Base-by-base conservation (phyloP, 345 rosid species). In the Lepidium didymum region DNA sequence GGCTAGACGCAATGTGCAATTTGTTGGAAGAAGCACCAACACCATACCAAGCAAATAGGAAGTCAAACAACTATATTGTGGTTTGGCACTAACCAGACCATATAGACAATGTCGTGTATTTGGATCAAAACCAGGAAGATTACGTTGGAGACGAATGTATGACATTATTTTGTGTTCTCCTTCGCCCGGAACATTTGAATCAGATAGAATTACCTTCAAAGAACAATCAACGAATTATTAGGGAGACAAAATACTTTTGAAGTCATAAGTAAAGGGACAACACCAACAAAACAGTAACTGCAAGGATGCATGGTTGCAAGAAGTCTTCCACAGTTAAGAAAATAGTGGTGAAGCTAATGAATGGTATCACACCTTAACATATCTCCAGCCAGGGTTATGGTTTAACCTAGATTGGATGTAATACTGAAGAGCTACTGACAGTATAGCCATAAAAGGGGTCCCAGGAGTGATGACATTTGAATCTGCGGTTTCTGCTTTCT, bases 141-240 rank as follows among this genome's bases (percentile, higher is more conserved):
- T 84, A 27, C 96, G 90, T 70, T 95, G 98, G 56, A 73, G 85
- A 58, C 98, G 88, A 60, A 95, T 89, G 78, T 86, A 95, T 33
- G 96, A 80, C 99, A 95, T 91, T 73, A 95, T 82, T 81, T 95
- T 91, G 84, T 95, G 98, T 75, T 95, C 99, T 81, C 98, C 99
- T 77, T 95, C 99, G 4, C 99, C 99, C 72, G 91, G 87, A 61
- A 85, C 97, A 75, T 94, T 94, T 7, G 99, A 70, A 79, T 94
- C 99, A 74, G 99, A 94, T 78, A 94, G 93, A 78, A 94, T 84
- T 79, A 94, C 99, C 99, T 94, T 86, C 86, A 87, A 67, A 83
- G 68, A 78, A 82, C 81, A 82, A 81, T 83, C 66, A 80, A 83
- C 78, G 56, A 85, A 80, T 75, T 73, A 69, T 84, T 81, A 87